These are phyloP conservation scores for Tulasnella sp. DNA, from an alignment of 768 basidiomycete species.

Conservation along the genomic window DNA sequence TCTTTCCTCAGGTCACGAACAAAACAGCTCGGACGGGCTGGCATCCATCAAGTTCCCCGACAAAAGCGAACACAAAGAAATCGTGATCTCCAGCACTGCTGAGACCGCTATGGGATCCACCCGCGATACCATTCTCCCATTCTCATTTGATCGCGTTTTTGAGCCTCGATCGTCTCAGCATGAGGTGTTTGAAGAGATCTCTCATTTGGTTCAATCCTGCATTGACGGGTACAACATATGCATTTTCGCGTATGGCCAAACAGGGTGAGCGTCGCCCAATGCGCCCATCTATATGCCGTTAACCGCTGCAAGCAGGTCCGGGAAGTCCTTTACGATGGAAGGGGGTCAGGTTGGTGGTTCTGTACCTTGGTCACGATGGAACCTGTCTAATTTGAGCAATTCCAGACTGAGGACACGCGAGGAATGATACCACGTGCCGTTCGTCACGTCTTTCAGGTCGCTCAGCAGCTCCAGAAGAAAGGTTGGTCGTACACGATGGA, in stretches of 20 bases:
- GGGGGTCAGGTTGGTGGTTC: constrained; percentile 63
- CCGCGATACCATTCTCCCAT: constrained; percentile 72
- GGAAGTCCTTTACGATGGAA: constrained; percentile 87
- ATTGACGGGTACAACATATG: constrained; percentile 93
- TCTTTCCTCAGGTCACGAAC: constrained; percentile 38
- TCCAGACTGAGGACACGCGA: constrained; percentile 51
- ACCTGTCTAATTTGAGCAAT: not conserved
- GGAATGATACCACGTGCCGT: constrained; percentile 96
- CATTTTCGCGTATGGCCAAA: constrained; percentile 95
- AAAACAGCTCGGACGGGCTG: constrained; percentile 45
- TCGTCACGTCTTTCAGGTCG: constrained; percentile 77
- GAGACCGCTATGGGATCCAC: constrained; percentile 81
- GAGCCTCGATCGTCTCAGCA: constrained; percentile 72
- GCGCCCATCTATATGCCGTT: not conserved
- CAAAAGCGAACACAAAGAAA: constrained; percentile 69
- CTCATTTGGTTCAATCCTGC: constrained; percentile 86
- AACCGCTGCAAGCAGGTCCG: constrained; percentile 31
- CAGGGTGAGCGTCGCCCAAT: constrained; percentile 53
- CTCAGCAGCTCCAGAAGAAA: constrained; percentile 66
- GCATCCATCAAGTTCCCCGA: constrained; percentile 63
- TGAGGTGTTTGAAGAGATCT: constrained; percentile 89
- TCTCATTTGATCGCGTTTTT: constrained; percentile 88
- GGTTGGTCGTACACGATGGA: constrained; percentile 92
- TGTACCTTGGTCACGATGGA: not conserved
- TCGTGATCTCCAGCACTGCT: constrained; percentile 61